These are phyloP conservation scores for Stereocaulon alpinum DNA, from an alignment of 495 filamentous ascomycete genomes.

Conservation along the genomic window DNA sequence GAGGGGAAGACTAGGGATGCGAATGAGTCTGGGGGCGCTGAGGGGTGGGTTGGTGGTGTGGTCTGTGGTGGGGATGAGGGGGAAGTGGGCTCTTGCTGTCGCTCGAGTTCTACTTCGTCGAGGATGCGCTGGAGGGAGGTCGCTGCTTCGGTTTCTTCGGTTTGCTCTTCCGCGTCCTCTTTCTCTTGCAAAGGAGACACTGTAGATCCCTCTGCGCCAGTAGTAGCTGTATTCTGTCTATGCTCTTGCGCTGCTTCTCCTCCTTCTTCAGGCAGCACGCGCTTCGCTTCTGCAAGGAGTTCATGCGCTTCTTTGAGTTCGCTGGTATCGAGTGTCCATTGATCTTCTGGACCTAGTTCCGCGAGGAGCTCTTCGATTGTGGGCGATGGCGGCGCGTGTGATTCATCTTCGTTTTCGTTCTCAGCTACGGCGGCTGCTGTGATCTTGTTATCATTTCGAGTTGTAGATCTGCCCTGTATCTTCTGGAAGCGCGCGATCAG, in stretches of 20 bases:
- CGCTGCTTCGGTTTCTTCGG: conserved; percentile 18
- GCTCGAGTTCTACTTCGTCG: conserved; percentile 15
- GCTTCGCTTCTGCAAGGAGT: conserved; percentile 26
- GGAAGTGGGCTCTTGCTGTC: neutral
- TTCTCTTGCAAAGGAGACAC: too few relatives aligned
- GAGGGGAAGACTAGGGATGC: conserved; percentile 16
- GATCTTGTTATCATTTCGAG: neutral
- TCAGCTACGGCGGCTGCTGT: neutral
- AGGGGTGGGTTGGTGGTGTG: neutral
- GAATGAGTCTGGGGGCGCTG: conserved; percentile 11
- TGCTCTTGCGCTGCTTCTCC: neutral
- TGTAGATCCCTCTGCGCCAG: neutral
- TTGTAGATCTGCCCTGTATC: conserved; percentile 21
- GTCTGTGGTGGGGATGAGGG: neutral
- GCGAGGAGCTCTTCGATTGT: conserved; percentile 32
- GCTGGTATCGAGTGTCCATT: conserved; percentile 24
- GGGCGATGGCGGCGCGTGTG: conserved; percentile 17
- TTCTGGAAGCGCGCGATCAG: conserved; percentile 27
- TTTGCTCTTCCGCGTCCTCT: conserved; percentile 8
- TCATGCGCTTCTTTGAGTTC: conserved; percentile 25
- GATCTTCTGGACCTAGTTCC: conserved; percentile 28
- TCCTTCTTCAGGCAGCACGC: conserved; percentile 1
- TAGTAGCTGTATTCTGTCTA: too few relatives aligned
- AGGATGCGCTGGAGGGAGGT: conserved; percentile 21
- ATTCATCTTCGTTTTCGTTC: conserved; percentile 11